Evolutionary conservation across 2,329 filamentous ascomycete genomes (phyloP), one percentile per base, ranked within the genome.

Genomic region (Pezicula carpinea): DNA sequence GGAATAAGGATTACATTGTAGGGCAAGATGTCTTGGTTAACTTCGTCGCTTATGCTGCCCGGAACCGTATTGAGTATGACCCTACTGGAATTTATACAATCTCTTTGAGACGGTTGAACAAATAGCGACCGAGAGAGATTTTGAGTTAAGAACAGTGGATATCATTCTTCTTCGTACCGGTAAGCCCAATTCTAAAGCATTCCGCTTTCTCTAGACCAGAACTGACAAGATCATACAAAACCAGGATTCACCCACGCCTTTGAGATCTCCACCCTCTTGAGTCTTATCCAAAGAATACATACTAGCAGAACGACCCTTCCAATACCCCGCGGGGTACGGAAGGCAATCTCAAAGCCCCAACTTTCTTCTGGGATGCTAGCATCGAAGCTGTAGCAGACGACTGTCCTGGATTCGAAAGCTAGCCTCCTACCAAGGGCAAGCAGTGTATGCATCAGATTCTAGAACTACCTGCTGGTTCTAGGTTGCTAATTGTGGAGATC

Each of bases 301-400:
- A 2, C 11, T 38, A 11, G 13, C 34, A 5, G 6, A 38, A 21
- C 13, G 34, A 2, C 34, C 34, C 5, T 38, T 15, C 34, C 13
- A 19, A 7, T 38, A 38, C 19, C 34, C 34, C n/a, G n/a, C n/a
- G n/a, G 3, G 34, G 34, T 1, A 38, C 18, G 15, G 34, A 38
- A 17, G 34, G 34, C 13, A 17, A 14, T 2, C n/a, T 38, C 4
- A 15, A 38, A 6, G 15, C 34, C 6, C 17, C 18, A 11, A 15
- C 10, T 13, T 65, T 54, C 56, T 48, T 70, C 19, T 69, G 66
- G 65, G 54, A 60, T 22, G 55, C 62, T 47, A 35, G 43, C 10
- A 69, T 69, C 53, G 43, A 60, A 3, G 68, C 68, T 13, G 64
- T 70, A 6, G 68, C 67, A 1, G 67, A 67, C 21, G 68, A 70